Evolutionary conservation across 2,329 filamentous ascomycete genomes (phyloP).

Genomic region (Cercospora sp.): DNA sequence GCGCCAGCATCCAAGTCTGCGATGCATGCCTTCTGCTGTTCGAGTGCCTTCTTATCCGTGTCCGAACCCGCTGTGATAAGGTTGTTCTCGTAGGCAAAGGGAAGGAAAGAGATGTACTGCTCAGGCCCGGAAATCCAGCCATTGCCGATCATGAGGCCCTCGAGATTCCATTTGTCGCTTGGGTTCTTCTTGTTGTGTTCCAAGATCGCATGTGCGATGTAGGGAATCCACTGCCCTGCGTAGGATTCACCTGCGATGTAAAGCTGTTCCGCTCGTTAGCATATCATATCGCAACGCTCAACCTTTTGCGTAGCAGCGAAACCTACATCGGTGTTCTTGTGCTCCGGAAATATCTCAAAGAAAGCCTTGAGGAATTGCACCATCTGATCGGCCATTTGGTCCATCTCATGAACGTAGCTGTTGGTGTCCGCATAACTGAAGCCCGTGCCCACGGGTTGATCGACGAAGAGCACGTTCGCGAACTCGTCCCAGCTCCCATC

Average conservation of each 20-base stretch:
- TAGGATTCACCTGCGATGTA: slow-evolving; percentile 97
- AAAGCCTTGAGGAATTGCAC: slow-evolving; percentile 86
- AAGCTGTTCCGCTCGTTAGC: slow-evolving; percentile 57
- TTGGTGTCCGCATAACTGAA: slow-evolving; percentile 95
- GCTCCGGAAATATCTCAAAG: slow-evolving; percentile 87
- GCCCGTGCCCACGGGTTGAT: slow-evolving; percentile 94
- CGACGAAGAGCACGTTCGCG: slow-evolving; percentile 92
- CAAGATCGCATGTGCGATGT: slow-evolving; percentile 88
- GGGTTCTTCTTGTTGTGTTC: slow-evolving; percentile 70
- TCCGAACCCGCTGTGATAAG: slow-evolving; percentile 69
- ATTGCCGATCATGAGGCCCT: slow-evolving; percentile 90
- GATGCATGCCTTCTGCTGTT: slow-evolving; percentile 67
- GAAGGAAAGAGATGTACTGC: slow-evolving; percentile 85
- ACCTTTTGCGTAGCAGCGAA: slow-evolving; percentile 15
- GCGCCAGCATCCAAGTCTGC: slow-evolving; percentile 59
- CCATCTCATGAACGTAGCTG: slow-evolving; percentile 79
- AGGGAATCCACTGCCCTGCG: slow-evolving; percentile 94
- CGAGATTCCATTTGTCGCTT: slow-evolving; percentile 68
- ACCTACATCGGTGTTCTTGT: slow-evolving; percentile 85
- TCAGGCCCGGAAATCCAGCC: slow-evolving; percentile 92
- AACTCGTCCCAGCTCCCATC: slow-evolving; percentile 99
- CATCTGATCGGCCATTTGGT: slow-evolving; percentile 88
- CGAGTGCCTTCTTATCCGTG: slow-evolving; percentile 66
- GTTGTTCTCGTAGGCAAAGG: slow-evolving; percentile 74
- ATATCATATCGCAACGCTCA: neutral